phyloP scores from a whole-genome alignment of 768 basidiomycete species.

The Calvatia gigantea region DNA sequence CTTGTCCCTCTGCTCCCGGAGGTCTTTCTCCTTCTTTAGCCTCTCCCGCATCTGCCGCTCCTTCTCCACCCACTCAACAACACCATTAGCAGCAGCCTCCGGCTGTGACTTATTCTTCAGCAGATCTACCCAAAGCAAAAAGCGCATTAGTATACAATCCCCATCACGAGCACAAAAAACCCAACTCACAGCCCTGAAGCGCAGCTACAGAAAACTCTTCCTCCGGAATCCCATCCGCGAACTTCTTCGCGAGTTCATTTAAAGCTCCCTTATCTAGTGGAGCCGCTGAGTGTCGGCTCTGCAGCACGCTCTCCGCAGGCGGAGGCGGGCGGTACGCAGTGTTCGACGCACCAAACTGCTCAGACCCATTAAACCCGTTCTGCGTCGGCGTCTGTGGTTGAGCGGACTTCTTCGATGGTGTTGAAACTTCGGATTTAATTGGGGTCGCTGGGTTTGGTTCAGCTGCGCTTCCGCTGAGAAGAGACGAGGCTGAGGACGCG shows the following conservation, averaged over 20 bases:
- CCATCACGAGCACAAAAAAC: slow-evolving; percentile 18
- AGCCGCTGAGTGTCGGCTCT: slow-evolving; percentile 58
- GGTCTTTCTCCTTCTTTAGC: slow-evolving; percentile 71
- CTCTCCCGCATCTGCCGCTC: slow-evolving; percentile 77
- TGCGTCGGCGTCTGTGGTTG: neutral
- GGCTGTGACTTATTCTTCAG: slow-evolving; percentile 84
- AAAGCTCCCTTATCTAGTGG: slow-evolving; percentile 65
- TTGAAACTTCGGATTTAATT: too few relatives aligned
- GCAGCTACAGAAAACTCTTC: slow-evolving; percentile 88
- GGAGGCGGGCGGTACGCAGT: slow-evolving; percentile 64
- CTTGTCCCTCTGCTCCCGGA: slow-evolving; percentile 63
- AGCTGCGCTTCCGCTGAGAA: neutral
- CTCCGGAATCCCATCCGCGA: slow-evolving; percentile 80
- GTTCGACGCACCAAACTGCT: slow-evolving; percentile 53
- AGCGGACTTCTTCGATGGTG: neutral
- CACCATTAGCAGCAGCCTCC: slow-evolving; percentile 66
- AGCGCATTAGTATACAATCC: neutral
- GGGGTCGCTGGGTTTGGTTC: slow-evolving; percentile 13
- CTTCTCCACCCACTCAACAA: slow-evolving; percentile 66
- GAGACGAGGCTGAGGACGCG: slow-evolving; percentile 37
- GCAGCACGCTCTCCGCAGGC: slow-evolving; percentile 53
- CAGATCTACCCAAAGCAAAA: slow-evolving; percentile 49
- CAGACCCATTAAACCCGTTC: slow-evolving; percentile 6
- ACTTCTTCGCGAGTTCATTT: slow-evolving; percentile 66
- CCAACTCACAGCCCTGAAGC: slow-evolving; percentile 80